Percentiles rank a stretch among this genome's conserved stretches.
phyloP scores from a whole-genome alignment of 2,329 filamentous ascomycete genomes.

The Aspergillus pseudonomiae region DNA sequence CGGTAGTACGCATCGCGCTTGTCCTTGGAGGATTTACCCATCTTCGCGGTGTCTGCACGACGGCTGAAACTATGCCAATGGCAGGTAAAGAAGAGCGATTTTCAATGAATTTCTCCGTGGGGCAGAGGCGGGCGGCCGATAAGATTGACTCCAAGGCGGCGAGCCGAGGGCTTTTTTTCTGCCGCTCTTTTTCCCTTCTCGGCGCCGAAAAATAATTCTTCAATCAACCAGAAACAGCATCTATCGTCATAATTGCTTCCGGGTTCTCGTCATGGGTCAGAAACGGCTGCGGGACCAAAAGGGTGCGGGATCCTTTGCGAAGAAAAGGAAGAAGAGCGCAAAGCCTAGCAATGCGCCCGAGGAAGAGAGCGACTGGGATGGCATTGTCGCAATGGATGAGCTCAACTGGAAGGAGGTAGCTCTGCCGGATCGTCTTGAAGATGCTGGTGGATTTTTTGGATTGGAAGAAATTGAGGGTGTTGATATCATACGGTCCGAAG shows the following conservation, averaged over 20 bases:
- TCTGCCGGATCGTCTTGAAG: conserved; percentile 75
- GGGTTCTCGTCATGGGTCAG: conserved; percentile 33
- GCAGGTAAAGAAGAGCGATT: conserved; percentile 1
- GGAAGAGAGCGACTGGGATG: conserved; percentile 28
- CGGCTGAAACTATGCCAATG: conserved; percentile 5
- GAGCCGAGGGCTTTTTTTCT: conserved; percentile 33
- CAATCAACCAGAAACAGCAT: background rate
- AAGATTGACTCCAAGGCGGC: conserved; percentile 34
- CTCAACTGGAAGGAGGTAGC: conserved; percentile 66
- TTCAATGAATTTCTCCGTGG: conserved; percentile 28
- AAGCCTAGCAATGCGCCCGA: conserved; percentile 19
- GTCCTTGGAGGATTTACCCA: conserved; percentile 98
- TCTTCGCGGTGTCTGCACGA: conserved; percentile 39
- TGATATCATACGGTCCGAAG: conserved; percentile 72
- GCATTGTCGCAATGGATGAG: conserved; percentile 49
- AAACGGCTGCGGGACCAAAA: conserved; percentile 41
- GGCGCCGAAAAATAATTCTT: conserved; percentile 15
- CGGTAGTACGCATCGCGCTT: conserved; percentile 98
- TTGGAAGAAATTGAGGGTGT: conserved; percentile 92
- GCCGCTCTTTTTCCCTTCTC: conserved; percentile 39
- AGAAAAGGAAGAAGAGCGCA: conserved; percentile 40
- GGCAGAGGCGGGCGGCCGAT: conserved; percentile 30
- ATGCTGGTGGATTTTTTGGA: conserved; percentile 92
- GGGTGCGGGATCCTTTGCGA: conserved; percentile 28
- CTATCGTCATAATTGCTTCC: background rate